phyloP scores from a whole-genome alignment of 495 filamentous ascomycete genomes.

The Aspergillus avenaceus region DNA sequence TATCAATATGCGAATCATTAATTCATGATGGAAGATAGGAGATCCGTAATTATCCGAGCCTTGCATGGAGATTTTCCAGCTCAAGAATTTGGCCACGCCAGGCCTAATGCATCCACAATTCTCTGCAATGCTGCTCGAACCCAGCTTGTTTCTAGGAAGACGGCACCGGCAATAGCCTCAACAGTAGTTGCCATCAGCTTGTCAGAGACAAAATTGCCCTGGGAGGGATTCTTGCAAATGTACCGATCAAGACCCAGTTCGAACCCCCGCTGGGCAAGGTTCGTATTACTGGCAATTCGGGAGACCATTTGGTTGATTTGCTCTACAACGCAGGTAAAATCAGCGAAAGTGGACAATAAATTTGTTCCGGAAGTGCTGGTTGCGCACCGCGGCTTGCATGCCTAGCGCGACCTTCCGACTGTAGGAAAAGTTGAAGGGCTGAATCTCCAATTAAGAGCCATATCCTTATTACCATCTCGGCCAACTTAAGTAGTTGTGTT shows the following conservation, averaged over 20 bases:
- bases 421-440: neutral
- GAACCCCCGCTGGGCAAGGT: conserved; percentile 5
- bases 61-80: no score
- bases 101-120: neutral
- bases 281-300: neutral
- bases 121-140: neutral
- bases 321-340: neutral
- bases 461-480: neutral
- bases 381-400: neutral
- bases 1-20: no score
- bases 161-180: conserved; percentile 13
- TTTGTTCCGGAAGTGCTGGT: neutral
- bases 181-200: conserved; percentile 10
- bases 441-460: conserved; percentile 1
- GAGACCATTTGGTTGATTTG: neutral
- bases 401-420: neutral
- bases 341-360: neutral
- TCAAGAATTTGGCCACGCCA: conserved; percentile 1
- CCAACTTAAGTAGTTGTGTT: no score
- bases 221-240: conserved; percentile 10
- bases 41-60: no score
- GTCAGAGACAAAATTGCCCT: conserved; percentile 1
- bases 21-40: no score
- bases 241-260: neutral
- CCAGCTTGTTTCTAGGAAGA: neutral